These are phyloP conservation scores for Imleria badia DNA, from an alignment of 768 basidiomycete species.

Conservation along the genomic window DNA sequence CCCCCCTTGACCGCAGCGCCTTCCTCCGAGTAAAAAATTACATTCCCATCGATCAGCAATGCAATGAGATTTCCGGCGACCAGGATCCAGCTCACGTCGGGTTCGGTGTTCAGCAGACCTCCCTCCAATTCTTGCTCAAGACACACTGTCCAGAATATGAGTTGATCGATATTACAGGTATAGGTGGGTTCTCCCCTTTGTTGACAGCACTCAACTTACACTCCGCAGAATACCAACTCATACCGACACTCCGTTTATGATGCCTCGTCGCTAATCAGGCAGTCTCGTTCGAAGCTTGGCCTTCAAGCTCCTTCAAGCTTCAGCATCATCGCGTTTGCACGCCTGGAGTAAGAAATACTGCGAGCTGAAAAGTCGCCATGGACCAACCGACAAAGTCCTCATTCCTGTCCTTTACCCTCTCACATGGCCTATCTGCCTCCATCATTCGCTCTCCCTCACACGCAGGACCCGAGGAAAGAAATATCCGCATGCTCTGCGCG, in stretches of 20 bases:
- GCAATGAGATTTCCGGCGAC: background rate
- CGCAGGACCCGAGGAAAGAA: slow-evolving; percentile 51
- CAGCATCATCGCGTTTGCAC: background rate
- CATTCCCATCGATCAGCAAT: background rate
- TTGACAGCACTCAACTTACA: background rate
- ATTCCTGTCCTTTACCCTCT: background rate
- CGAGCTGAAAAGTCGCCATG: slow-evolving; percentile 7
- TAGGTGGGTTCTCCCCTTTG: background rate
- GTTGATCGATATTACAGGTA: background rate
- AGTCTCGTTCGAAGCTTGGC: background rate
- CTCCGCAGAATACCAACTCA: slow-evolving; percentile 1
- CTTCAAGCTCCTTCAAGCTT: too few relatives aligned
- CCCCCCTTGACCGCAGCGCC: background rate
- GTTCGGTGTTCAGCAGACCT: too few relatives aligned
- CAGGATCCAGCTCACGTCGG: too few relatives aligned
- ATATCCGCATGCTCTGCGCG: slow-evolving; percentile 46
- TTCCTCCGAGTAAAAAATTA: background rate
- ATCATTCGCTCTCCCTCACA: slow-evolving; percentile 15
- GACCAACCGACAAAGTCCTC: background rate
- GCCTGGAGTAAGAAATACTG: background rate
- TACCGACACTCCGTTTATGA: background rate
- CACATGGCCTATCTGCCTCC: background rate
- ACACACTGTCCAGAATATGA: background rate
- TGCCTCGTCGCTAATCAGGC: too few relatives aligned
- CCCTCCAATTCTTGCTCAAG: too few relatives aligned